A percentile compares a stretch with the other conserved stretches of the same genome.
Conservation (phyloP, 2,329 filamentous ascomycete species). For the Knufia petricola region DNA sequence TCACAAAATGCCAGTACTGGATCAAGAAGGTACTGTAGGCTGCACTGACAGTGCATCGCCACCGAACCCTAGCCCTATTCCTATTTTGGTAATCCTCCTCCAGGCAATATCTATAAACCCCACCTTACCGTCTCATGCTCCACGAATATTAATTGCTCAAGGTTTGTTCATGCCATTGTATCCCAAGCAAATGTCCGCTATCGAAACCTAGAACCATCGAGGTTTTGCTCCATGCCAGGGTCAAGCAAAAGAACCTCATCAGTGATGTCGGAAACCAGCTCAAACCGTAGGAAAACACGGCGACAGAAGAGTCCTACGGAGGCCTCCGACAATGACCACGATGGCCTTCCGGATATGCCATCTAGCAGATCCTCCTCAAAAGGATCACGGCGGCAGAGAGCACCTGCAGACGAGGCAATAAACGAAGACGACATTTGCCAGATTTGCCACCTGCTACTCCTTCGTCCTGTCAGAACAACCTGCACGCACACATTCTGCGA, state of each 20-base stretch:
- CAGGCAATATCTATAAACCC: background rate
- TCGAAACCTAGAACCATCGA: no score
- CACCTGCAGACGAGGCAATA: conserved; percentile 7
- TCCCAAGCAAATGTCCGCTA: no score
- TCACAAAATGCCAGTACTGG: no score
- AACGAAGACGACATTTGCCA: conserved; percentile 20
- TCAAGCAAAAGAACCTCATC: background rate
- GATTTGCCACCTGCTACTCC: conserved; percentile 19
- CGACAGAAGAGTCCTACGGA: background rate
- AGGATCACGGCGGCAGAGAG: no score
- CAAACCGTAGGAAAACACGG: background rate
- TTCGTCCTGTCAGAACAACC: conserved; percentile 17
- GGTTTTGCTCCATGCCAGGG: background rate
- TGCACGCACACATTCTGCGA: conserved; percentile 20
- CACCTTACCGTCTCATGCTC: background rate
- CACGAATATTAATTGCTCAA: no score
- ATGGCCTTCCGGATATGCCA: no score
- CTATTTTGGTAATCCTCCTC: background rate
- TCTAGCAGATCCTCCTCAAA: no score
- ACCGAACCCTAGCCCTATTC: background rate
- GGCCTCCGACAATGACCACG: background rate
- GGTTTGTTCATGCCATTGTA: no score
- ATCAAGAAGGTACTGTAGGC: no score
- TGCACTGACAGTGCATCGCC: no score
- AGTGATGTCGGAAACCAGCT: background rate